These are phyloP conservation scores for Aspergillus tamarii DNA, from an alignment of 2,329 filamentous ascomycete genomes.

Conservation along the genomic window DNA sequence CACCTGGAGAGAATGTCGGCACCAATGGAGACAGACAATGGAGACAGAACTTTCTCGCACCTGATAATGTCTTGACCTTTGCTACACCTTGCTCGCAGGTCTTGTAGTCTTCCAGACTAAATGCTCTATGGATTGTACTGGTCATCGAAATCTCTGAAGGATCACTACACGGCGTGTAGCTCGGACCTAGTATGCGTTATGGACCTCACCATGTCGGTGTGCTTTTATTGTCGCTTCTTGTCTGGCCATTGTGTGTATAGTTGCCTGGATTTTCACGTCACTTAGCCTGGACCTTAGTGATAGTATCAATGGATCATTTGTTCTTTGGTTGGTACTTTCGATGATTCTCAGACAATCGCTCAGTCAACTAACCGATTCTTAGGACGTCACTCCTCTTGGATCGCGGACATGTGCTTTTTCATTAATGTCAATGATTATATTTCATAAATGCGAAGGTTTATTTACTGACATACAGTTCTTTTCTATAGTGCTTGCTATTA, in stretches of 20 bases:
- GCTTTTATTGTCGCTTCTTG: constrained; percentile 4
- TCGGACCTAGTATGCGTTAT: constrained; percentile 6
- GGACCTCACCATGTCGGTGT: constrained; percentile 7
- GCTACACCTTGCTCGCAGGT: background rate
- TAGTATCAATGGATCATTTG: background rate
- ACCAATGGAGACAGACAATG: background rate
- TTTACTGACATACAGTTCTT: constrained; percentile 36
- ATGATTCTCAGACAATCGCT: background rate
- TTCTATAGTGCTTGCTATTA: constrained; percentile 33
- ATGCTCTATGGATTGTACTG: constrained; percentile 1
- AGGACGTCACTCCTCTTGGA: constrained; percentile 9
- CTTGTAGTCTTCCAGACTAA: constrained; percentile 8
- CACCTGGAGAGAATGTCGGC: background rate
- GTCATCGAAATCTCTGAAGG: constrained; percentile 1
- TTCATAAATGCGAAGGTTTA: constrained; percentile 26
- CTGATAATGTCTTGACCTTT: background rate
- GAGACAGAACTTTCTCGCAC: background rate
- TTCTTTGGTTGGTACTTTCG: constrained; percentile 14
- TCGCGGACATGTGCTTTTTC: constrained; percentile 25
- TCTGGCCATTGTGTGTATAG: constrained; percentile 9
- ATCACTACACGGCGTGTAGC: constrained; percentile 8
- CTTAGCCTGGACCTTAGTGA: constrained; percentile 14
- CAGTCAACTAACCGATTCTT: constrained; percentile 8
- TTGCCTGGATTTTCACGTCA: constrained; percentile 9
- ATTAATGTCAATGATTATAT: constrained; percentile 18